phyloP scores from a whole-genome alignment of 495 filamentous ascomycete species.

The Penicillium soppii region DNA sequence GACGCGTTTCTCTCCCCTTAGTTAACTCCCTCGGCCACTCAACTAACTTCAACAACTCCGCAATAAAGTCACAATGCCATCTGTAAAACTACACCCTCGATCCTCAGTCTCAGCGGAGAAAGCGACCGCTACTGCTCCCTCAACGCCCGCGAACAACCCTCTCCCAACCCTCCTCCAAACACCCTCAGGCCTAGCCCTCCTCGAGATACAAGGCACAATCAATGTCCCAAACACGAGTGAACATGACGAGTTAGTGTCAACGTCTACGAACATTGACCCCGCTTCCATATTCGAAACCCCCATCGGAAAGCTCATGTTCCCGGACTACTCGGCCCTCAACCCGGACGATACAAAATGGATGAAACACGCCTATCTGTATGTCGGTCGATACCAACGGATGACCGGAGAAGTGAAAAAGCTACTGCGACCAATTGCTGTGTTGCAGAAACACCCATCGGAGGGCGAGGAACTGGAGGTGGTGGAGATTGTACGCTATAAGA shows the following conservation, averaged over 20 bases:
- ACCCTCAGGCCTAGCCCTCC: slow-evolving; percentile 68
- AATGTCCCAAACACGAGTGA: slow-evolving; percentile 49
- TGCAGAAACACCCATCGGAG: slow-evolving; percentile 38
- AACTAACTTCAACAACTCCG: background rate
- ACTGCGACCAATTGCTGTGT: slow-evolving; percentile 70
- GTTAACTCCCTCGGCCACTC: background rate
- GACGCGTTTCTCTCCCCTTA: slow-evolving; percentile 4
- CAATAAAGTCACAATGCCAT: slow-evolving; percentile 36
- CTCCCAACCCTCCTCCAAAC: slow-evolving; percentile 87
- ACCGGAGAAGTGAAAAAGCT: slow-evolving; percentile 89
- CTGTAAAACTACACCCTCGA: slow-evolving; percentile 37
- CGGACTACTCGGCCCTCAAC: slow-evolving; percentile 58
- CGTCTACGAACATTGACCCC: slow-evolving; percentile 9
- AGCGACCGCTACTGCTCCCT: slow-evolving; percentile 2
- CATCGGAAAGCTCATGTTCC: slow-evolving; percentile 78
- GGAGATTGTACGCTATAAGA: slow-evolving; percentile 85
- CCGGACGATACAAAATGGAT: slow-evolving; percentile 68
- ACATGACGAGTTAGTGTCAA: slow-evolving; percentile 12
- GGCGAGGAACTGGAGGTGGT: slow-evolving; percentile 65
- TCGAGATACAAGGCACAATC: slow-evolving; percentile 89
- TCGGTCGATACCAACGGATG: slow-evolving; percentile 86
- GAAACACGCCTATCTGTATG: slow-evolving; percentile 82
- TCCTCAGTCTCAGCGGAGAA: background rate
- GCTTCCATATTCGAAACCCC: slow-evolving; percentile 43
- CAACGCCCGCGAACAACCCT: slow-evolving; percentile 48